Evolutionary conservation across 768 basidiomycete species (phyloP).

Genomic region (Scleroderma citrinum): DNA sequence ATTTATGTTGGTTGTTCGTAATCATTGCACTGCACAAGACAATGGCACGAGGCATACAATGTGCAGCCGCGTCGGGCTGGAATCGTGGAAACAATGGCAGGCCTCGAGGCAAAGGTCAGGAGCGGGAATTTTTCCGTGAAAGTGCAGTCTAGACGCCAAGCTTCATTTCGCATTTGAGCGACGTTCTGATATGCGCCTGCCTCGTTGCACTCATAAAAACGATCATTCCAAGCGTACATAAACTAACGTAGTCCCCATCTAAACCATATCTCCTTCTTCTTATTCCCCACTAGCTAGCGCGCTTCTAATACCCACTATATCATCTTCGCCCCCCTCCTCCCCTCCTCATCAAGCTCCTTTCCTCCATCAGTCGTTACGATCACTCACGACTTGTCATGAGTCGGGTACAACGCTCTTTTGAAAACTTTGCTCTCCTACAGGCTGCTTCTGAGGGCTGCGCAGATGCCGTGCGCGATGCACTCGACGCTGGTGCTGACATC

Average conservation of each 20-base stretch:
- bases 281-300: not conserved
- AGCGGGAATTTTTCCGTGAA: no score
- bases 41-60: not conserved
- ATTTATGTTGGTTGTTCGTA: no score
- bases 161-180: no score
- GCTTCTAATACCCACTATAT: no score
- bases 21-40: no score
- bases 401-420: conserved; percentile 34
- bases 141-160: no score
- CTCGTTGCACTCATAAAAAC: not conserved
- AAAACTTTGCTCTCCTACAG: conserved; percentile 41
- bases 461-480: conserved; percentile 44
- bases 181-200: no score
- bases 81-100: no score
- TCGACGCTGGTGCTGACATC: conserved; percentile 59
- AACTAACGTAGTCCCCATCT: no score
- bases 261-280: not conserved
- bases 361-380: conserved; percentile 20
- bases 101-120: no score
- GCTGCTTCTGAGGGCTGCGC: conserved; percentile 56
- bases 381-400: conserved; percentile 30
- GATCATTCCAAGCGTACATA: not conserved
- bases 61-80: not conserved
- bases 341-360: not conserved
- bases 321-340: not conserved